Base-by-base conservation (phyloP, 2,329 filamentous ascomycete species). In the Davidsoniella eucalypti region DNA sequence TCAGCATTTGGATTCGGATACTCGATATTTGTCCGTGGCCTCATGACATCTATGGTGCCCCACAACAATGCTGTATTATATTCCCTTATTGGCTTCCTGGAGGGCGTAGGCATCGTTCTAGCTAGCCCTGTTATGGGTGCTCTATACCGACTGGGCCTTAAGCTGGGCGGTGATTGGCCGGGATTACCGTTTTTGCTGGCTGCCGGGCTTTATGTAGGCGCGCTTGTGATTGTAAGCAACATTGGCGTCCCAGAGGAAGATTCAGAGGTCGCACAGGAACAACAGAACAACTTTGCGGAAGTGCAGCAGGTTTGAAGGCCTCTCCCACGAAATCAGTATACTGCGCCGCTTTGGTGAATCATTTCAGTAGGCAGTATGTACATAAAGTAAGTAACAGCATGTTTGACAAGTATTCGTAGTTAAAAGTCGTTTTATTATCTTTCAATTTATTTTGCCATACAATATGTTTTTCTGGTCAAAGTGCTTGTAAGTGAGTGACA, bases 71-170 rank as follows among this genome's bases (percentile, higher is more conserved):
- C 44, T 6, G 50, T 54, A 29, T 50, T 57, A 21, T 57, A 55
- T 41, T 52, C 55, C 6, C 47, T 50, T 10, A 56, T 57, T 17
- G 50, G 53, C 21, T 47, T 56, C 21, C 39, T 56, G 12, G 56
- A 57, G 51, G 53, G 44, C 17, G 38, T 55, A 9, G 56, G 54
- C 1, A 46, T 52, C 4, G 41, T 57, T 1, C 21, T 56, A 1
- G 56, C 55, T 1, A 55, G 53, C 12, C 56, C 56, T 2, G 38
- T 56, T 2, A 50, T 57, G 21, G 55, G 55, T n/a, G 38, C 52
- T 4, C 41, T 54, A 17, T 57, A 55, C 23, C 26, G 54, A 4
- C 37, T 52, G 2, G 55, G 55, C 3, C 36, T 57, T 26, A 37
- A 49, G 18, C 43, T 41, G 47, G 56, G 51, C 2, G 50, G 51